phyloP scores from a whole-genome alignment of 805 yeast species.

The Lipomyces chichibuensis region DNA sequence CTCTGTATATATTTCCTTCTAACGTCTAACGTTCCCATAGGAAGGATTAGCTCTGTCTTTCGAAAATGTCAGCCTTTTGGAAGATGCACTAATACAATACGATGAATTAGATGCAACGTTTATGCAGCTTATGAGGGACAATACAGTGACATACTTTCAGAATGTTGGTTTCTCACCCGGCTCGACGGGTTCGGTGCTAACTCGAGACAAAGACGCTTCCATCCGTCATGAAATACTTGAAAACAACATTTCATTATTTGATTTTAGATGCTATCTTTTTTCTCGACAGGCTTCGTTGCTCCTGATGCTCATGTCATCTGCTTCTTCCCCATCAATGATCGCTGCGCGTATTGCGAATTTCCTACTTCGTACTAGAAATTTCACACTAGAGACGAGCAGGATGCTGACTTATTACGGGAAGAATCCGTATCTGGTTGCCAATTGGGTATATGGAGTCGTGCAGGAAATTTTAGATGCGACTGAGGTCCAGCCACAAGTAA shows the following conservation, averaged over 20 bases:
- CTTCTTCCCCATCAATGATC: constrained; percentile 41
- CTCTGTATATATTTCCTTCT: not conserved
- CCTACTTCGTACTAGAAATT: constrained; percentile 43
- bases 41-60: constrained; percentile 58
- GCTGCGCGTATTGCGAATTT: constrained; percentile 43
- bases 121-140: constrained; percentile 35
- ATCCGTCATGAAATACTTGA: constrained; percentile 43
- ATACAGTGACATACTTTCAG: constrained; percentile 43
- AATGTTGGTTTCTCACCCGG: constrained; percentile 40
- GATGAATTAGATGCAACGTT: constrained; percentile 50
- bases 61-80: constrained; percentile 58
- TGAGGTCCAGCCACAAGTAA: constrained; percentile 38
- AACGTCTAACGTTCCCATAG: not conserved
- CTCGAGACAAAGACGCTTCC: constrained; percentile 32
- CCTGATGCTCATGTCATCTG: constrained; percentile 39
- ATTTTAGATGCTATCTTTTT: constrained; percentile 47
- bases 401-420: constrained; percentile 37
- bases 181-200: constrained; percentile 32
- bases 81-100: constrained; percentile 62
- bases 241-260: constrained; percentile 46
- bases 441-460: constrained; percentile 46
- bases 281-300: constrained; percentile 45
- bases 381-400: constrained; percentile 49
- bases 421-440: constrained; percentile 37
- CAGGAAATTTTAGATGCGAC: constrained; percentile 49